Percentiles rank a stretch among this genome's conserved stretches.
Evolutionary conservation across 1,139 yeast genomes (phyloP).

Genomic region (Lodderomyces metapsilosis): DNA sequence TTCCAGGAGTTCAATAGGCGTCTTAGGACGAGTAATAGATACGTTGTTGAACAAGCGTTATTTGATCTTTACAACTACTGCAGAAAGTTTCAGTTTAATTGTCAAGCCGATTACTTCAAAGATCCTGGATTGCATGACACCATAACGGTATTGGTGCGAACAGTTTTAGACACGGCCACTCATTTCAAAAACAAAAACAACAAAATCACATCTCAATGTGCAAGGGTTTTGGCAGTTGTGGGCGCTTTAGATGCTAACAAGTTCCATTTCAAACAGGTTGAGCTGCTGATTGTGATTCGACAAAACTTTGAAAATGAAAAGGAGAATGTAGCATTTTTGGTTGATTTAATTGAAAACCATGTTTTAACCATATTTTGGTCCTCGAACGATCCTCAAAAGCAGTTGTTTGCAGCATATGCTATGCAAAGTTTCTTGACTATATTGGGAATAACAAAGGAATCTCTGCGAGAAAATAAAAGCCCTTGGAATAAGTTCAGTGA

Average conservation of each 20-base stretch:
- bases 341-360: slow-evolving; percentile 63
- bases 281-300: slow-evolving; percentile 48
- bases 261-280: slow-evolving; percentile 48
- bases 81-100: slow-evolving; percentile 44
- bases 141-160: slow-evolving; percentile 48
- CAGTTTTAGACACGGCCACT: slow-evolving; percentile 59
- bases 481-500: slow-evolving; percentile 66
- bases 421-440: slow-evolving; percentile 82
- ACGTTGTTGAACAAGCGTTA: slow-evolving; percentile 77
- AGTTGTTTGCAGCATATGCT: slow-evolving; percentile 79
- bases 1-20: slow-evolving; percentile 56
- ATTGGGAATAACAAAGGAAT: slow-evolving; percentile 51
- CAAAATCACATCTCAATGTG: slow-evolving; percentile 56
- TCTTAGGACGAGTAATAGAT: slow-evolving; percentile 64
- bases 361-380: slow-evolving; percentile 86
- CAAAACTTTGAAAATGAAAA: slow-evolving; percentile 59
- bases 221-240: slow-evolving; percentile 68
- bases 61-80: slow-evolving; percentile 61
- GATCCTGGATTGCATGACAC: slow-evolving; percentile 29
- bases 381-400: slow-evolving; percentile 83
- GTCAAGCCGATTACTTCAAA: slow-evolving; percentile 40
- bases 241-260: slow-evolving; percentile 78
- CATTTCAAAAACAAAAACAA: slow-evolving; percentile 52
- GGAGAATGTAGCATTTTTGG: slow-evolving; percentile 65
- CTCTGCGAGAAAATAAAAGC: slow-evolving; percentile 19